A percentile compares a stretch with the other conserved stretches of the same genome.
Evolutionary conservation across 306 rosid species (phyloP).

Genomic region (Cicer pinnatifidum): DNA sequence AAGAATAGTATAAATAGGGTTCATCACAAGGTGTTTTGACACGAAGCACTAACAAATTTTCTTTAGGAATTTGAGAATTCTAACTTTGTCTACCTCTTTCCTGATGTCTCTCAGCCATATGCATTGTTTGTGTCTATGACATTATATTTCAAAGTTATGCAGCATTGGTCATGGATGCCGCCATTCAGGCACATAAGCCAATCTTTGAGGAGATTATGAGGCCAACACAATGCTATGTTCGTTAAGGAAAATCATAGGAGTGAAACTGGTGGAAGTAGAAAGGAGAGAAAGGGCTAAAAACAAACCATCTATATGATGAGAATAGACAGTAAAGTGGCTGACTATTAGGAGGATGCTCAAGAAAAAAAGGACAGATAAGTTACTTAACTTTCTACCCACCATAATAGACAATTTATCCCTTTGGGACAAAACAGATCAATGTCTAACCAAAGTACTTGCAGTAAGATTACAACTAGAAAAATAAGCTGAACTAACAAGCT

Average conservation of each 20-base stretch:
- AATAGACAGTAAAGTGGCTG: background rate
- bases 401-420: slow-evolving; percentile 9
- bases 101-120: background rate
- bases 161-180: slow-evolving; percentile 22
- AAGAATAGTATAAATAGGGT: background rate
- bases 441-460: slow-evolving; percentile 20
- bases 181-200: slow-evolving; percentile 25
- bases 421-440: slow-evolving; percentile 22
- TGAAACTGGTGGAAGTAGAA: slow-evolving; percentile 28
- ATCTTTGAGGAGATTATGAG: slow-evolving; percentile 18
- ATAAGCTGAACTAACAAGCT: slow-evolving; percentile 29
- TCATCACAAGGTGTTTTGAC: background rate
- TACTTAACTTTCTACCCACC: slow-evolving; percentile 29
- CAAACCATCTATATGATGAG: slow-evolving; percentile 28
- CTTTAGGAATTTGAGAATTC: background rate
- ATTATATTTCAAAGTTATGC: slow-evolving; percentile 7
- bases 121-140: background rate
- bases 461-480: slow-evolving; percentile 18
- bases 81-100: background rate
- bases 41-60: background rate
- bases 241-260: slow-evolving; percentile 29
- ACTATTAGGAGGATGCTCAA: slow-evolving; percentile 7
- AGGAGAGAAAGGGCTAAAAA: slow-evolving; percentile 9
- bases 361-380: background rate
- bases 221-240: slow-evolving; percentile 32